These are phyloP conservation scores for Neurospora cerealis DNA, from an alignment of 495 filamentous ascomycete genomes.

Conservation along the genomic window DNA sequence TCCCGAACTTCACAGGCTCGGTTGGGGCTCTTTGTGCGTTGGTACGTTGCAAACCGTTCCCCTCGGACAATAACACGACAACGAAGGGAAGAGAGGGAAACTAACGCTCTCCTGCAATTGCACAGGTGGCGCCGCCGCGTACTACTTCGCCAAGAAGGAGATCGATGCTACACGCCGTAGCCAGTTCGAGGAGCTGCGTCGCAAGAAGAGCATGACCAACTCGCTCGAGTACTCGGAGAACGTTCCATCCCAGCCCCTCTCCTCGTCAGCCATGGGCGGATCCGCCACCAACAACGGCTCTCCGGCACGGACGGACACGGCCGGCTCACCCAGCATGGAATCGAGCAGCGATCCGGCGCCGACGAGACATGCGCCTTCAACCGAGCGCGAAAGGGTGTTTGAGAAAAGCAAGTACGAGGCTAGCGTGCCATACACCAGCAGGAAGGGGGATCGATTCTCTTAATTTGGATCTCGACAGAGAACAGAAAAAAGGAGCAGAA, in stretches of 20 bases:
- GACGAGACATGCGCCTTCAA: constrained; percentile 70
- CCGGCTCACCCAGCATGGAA: constrained; percentile 69
- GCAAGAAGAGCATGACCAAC: constrained; percentile 51
- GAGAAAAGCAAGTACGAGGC: constrained; percentile 88
- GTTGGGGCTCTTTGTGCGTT: constrained; percentile 77
- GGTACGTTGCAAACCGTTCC: constrained; percentile 38
- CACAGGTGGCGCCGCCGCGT: constrained; percentile 72
- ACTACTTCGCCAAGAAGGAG: constrained; percentile 90
- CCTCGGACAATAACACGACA: background rate
- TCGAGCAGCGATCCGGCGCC: constrained; percentile 75
- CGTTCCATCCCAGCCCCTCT: constrained; percentile 17
- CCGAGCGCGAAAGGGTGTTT: constrained; percentile 53
- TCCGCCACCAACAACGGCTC: constrained; percentile 21
- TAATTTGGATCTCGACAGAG: constrained; percentile 8
- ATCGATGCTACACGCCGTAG: constrained; percentile 80
- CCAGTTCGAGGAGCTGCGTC: constrained; percentile 57
- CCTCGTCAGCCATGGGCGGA: constrained; percentile 31
- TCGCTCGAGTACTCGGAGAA: constrained; percentile 47
- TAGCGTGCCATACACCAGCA: constrained; percentile 56
- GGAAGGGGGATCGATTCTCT: constrained; percentile 75
- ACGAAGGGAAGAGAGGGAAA: background rate
- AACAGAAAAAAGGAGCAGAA: background rate
- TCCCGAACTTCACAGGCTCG: constrained; percentile 44
- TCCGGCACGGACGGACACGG: constrained; percentile 44
- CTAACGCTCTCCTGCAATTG: constrained; percentile 11